phyloP scores from a whole-genome alignment of 768 basidiomycete genomes.

The Mrakia blollopis region DNA sequence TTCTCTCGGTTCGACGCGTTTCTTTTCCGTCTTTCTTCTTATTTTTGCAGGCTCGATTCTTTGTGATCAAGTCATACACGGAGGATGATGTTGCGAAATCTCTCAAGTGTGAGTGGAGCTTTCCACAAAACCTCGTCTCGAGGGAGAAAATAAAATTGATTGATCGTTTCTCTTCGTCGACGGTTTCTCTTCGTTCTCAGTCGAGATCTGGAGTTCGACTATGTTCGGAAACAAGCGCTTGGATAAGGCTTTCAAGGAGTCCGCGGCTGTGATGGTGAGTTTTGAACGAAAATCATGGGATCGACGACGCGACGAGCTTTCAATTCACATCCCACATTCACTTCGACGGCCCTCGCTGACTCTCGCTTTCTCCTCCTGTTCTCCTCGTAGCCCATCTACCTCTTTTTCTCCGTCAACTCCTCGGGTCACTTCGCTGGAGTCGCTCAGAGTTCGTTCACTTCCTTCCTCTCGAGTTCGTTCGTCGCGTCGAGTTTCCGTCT shows the following conservation, averaged over 20 bases:
- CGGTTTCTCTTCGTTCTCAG: conserved; percentile 50
- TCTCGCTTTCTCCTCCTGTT: neutral
- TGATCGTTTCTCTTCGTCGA: neutral
- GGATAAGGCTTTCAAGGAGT: conserved; percentile 95
- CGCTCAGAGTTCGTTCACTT: conserved; percentile 22
- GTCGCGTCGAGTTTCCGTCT: too few relatives aligned
- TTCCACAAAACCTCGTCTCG: neutral
- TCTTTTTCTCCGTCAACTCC: conserved; percentile 96
- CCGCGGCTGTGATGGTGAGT: conserved; percentile 55
- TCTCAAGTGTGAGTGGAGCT: conserved; percentile 7
- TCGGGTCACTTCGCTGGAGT: conserved; percentile 30
- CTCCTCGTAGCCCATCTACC: conserved; percentile 61
- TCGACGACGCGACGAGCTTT: too few relatives aligned
- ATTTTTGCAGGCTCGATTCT: conserved; percentile 69
- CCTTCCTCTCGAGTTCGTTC: neutral
- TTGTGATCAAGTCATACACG: conserved; percentile 98
- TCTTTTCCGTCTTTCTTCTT: neutral
- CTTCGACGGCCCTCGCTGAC: neutral
- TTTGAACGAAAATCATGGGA: too few relatives aligned
- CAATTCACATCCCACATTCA: too few relatives aligned
- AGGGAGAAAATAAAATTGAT: too few relatives aligned
- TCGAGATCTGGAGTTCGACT: conserved; percentile 96
- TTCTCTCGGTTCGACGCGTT: too few relatives aligned
- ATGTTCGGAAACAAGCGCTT: conserved; percentile 95
- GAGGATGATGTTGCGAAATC: conserved; percentile 41